phyloP scores from a whole-genome alignment of 345 rosid genomes.

The Eucalyptus camaldulensis region DNA sequence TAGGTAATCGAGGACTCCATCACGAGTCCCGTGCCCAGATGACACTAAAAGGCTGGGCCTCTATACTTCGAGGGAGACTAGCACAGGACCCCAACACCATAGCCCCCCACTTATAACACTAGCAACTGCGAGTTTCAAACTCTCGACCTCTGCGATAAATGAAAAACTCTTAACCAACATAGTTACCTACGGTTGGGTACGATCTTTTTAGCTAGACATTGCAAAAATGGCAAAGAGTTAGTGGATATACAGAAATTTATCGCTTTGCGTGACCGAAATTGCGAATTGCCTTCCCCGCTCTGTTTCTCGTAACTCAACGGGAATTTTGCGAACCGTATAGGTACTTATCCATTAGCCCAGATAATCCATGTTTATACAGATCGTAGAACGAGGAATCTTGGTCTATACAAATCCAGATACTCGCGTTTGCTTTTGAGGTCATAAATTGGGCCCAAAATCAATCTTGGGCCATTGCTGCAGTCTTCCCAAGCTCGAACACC shows the following conservation, averaged over 20 bases:
- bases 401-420: not conserved
- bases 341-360: not conserved
- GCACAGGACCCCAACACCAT: rapidly evolving
- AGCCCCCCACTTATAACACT: rapidly evolving
- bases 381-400: not conserved
- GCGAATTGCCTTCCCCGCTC: not conserved
- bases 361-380: not conserved
- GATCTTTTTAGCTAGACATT: not conserved
- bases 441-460: not conserved
- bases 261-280: not conserved
- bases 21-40: too few species aligned
- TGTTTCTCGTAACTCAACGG: not conserved
- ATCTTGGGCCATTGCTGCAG: not conserved
- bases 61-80: too few species aligned
- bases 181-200: rapidly evolving
- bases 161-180: rapidly evolving
- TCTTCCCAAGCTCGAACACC: not conserved
- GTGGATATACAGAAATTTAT: not conserved
- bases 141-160: rapidly evolving
- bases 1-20: rapidly evolving
- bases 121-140: rapidly evolving
- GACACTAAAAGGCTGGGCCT: too few species aligned
- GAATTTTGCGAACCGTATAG: not conserved
- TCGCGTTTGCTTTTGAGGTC: not conserved
- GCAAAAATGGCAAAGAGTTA: not conserved